Base-by-base conservation (phyloP, 139 green algal species). In the Raphidocelis subcapitata region DNA sequence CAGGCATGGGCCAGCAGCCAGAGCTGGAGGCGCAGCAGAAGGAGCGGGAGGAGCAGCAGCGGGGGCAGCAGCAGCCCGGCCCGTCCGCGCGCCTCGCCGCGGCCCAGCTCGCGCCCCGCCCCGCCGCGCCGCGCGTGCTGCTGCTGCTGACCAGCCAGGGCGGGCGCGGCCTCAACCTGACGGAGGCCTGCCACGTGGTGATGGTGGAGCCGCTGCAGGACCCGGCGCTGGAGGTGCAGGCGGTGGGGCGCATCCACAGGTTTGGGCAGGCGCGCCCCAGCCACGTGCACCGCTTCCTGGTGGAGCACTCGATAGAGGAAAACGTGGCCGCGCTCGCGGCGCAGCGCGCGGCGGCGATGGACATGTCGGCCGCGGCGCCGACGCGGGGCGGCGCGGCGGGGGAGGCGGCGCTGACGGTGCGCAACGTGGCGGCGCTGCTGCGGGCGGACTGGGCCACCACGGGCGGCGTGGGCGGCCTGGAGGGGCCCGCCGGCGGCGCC, bases 171-270 rank as follows among this genome's bases (percentile, higher is more conserved):
- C 84, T 97, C 0, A 97, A 95, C 81, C 68, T 97, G 31, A 89
- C 82, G 29, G 89, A 94, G 75, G 92, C 92, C 8, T 84, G 92
- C 79, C 92, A 97, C 63, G 92, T 97, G 67, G 62, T 96, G 51
- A 65, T 97, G 46, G 69, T 93, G n/a, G 88, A 95, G 79, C 90
- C 89, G 21, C 73, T 89, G 61, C n/a, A 80, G 36, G 69, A 71
- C 28, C 52, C 78, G 10, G 63, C 62, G 26, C 44, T 57, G n/a
- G 64, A 72, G 32, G 78, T 83, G 37, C 90, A 94, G 76, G 89
- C 86, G 3, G 74, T 90, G n/a, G 83, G 86, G 1, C 63, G 89
- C 5, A 75, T 93, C 21, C 74, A 91, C 69, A 73, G 90, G 35
- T 92, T 95, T 47, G 89, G 89, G 1, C 92, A 97, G 79, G 76